These are phyloP conservation scores for Delitschia confertaspora DNA, from an alignment of 495 filamentous ascomycete genomes.

Conservation along the genomic window DNA sequence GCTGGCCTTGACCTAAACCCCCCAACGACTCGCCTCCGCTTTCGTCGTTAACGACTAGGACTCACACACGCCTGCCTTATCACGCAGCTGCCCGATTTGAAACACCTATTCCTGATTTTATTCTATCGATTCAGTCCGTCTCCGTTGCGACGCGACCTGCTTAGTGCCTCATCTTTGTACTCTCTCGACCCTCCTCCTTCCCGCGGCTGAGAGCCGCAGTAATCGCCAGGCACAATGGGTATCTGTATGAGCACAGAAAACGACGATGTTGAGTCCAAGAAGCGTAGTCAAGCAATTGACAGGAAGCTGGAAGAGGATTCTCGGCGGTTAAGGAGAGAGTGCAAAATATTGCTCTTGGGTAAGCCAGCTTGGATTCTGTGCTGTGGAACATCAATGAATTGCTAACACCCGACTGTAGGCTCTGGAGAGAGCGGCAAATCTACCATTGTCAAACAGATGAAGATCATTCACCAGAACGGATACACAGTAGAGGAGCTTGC, in stretches of 20 bases:
- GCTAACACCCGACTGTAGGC: constrained; percentile 46
- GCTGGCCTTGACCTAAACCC: too few species aligned
- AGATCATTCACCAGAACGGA: constrained; percentile 97
- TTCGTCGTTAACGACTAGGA: too few species aligned
- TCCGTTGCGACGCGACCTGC: constrained; percentile 17
- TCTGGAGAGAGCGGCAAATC: constrained; percentile 98
- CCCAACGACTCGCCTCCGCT: too few species aligned
- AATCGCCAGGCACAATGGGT: constrained; percentile 59
- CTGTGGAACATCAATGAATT: constrained; percentile 2
- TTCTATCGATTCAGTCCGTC: neutral
- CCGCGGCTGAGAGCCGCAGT: constrained; percentile 21
- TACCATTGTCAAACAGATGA: constrained; percentile 99
- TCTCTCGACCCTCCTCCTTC: constrained; percentile 15
- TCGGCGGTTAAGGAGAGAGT: constrained; percentile 82
- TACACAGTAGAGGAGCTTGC: constrained; percentile 86
- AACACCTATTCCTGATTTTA: neutral
- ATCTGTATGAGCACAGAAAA: constrained; percentile 73
- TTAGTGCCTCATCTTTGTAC: constrained; percentile 21
- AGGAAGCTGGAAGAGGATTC: constrained; percentile 87
- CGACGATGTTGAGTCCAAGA: constrained; percentile 80
- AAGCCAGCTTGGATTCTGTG: too few species aligned
- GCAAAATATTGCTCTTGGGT: constrained; percentile 96
- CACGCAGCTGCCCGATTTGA: neutral
- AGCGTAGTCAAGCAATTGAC: constrained; percentile 89
- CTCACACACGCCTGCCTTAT: constrained; percentile 3